phyloP scores from a whole-genome alignment of 164 flowering plant genomes.

The Liquidambar formosana region DNA sequence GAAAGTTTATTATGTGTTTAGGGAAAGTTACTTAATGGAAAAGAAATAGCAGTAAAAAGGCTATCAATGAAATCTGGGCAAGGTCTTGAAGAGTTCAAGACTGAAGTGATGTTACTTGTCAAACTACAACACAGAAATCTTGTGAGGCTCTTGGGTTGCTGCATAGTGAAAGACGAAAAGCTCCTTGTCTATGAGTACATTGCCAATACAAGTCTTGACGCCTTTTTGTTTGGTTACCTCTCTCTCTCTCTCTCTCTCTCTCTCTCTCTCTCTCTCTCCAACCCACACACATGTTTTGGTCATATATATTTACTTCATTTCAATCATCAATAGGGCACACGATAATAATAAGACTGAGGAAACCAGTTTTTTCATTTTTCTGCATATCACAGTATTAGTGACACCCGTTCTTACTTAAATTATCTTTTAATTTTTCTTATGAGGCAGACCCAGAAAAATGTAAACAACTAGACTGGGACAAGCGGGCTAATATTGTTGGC shows the following conservation, averaged over 20 bases:
- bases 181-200: conserved; percentile 44
- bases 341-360: too few relatives aligned
- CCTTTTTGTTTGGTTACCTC: too few relatives aligned
- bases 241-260: too few relatives aligned
- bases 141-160: conserved; percentile 40
- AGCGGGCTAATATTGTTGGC: conserved; percentile 27
- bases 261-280: too few relatives aligned
- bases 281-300: too few relatives aligned
- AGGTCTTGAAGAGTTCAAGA: conserved; percentile 40
- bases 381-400: too few relatives aligned
- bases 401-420: too few relatives aligned
- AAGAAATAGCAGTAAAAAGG: conserved; percentile 46
- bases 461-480: conserved; percentile 30
- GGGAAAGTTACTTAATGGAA: conserved; percentile 34
- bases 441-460: conserved; percentile 27
- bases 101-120: conserved; percentile 34
- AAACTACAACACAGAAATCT: conserved; percentile 50
- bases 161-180: conserved; percentile 38
- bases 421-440: too few relatives aligned
- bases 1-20: conserved; percentile 1
- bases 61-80: conserved; percentile 33
- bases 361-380: too few relatives aligned
- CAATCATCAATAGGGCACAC: too few relatives aligned
- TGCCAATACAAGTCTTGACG: conserved; percentile 31
- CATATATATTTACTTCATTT: too few relatives aligned